Conservation (phyloP, 257 asterid genomes). For the Plantago elongata region DNA sequence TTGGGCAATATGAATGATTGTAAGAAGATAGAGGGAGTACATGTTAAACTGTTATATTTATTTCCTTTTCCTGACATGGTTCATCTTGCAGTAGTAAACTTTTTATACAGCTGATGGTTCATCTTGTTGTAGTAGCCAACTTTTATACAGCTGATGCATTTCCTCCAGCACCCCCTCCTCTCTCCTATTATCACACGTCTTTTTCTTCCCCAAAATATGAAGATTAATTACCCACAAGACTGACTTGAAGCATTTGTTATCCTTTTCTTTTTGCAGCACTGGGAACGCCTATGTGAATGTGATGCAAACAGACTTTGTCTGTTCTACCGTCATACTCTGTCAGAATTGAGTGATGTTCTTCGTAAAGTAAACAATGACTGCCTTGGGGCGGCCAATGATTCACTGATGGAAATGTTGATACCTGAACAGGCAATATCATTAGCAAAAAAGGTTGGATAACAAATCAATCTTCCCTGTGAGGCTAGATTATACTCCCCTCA, state of each 20-base stretch:
- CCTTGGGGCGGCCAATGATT: slow-evolving; percentile 35
- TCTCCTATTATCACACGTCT: too few relatives aligned
- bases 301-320: slow-evolving; percentile 63
- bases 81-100: too few relatives aligned
- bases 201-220: slow-evolving; percentile 6
- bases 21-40: too few relatives aligned
- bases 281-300: slow-evolving; percentile 93
- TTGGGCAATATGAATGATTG: too few relatives aligned
- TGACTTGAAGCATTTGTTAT: slow-evolving; percentile 17
- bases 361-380: slow-evolving; percentile 33
- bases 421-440: slow-evolving; percentile 40
- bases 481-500: too few relatives aligned
- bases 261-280: slow-evolving; percentile 59
- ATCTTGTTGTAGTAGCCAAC: too few relatives aligned
- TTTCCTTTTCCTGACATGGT: too few relatives aligned
- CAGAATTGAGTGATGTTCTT: slow-evolving; percentile 66
- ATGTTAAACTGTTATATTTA: too few relatives aligned
- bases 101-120: too few relatives aligned
- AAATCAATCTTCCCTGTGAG: neutral
- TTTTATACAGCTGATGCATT: too few relatives aligned
- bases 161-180: too few relatives aligned
- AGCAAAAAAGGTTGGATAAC: slow-evolving; percentile 63
- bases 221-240: slow-evolving; percentile 21
- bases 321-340: slow-evolving; percentile 75
- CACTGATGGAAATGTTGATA: slow-evolving; percentile 28